These are phyloP conservation scores for Keithomyces neogunnii DNA, from an alignment of 2,329 filamentous ascomycete genomes.

Conservation along the genomic window DNA sequence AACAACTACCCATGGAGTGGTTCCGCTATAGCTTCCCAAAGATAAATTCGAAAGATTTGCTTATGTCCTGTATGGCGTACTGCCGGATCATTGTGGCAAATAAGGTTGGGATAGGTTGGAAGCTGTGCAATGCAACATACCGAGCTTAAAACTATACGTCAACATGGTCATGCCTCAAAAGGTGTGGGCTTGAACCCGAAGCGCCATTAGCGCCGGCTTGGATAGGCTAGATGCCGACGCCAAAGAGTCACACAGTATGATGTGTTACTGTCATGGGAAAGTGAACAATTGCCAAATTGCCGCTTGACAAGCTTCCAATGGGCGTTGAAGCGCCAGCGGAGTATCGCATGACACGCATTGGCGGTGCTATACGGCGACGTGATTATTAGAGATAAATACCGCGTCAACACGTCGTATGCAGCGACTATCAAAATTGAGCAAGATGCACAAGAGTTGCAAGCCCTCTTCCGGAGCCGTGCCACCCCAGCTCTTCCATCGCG, in stretches of 20 bases:
- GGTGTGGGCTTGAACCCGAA: constrained; percentile 42
- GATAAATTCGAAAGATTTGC: constrained; percentile 22
- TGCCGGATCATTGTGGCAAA: constrained; percentile 36
- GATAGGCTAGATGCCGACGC: constrained; percentile 22
- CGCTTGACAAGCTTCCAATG: neutral
- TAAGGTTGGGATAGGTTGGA: constrained; percentile 43
- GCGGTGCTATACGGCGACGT: neutral
- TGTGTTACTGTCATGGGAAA: constrained; percentile 31
- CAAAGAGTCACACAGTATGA: constrained; percentile 21
- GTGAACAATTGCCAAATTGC: constrained; percentile 32
- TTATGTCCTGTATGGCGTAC: constrained; percentile 34
- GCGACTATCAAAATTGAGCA: constrained; percentile 31
- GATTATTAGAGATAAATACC: constrained; percentile 7
- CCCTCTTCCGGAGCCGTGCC: constrained; percentile 2
- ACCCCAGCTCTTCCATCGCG: constrained; percentile 1
- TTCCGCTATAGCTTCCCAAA: constrained; percentile 17
- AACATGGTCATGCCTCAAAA: constrained; percentile 46
- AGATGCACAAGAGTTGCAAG: constrained; percentile 22
- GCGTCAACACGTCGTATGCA: constrained; percentile 18
- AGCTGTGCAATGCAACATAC: constrained; percentile 41
- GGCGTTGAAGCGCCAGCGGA: neutral
- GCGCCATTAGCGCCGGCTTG: constrained; percentile 41
- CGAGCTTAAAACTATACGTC: constrained; percentile 43
- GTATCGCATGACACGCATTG: constrained; percentile 1
- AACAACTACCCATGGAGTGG: constrained; percentile 25